phyloP scores from a whole-genome alignment of 495 filamentous ascomycete genomes.

The Evansstolkia leycettana region DNA sequence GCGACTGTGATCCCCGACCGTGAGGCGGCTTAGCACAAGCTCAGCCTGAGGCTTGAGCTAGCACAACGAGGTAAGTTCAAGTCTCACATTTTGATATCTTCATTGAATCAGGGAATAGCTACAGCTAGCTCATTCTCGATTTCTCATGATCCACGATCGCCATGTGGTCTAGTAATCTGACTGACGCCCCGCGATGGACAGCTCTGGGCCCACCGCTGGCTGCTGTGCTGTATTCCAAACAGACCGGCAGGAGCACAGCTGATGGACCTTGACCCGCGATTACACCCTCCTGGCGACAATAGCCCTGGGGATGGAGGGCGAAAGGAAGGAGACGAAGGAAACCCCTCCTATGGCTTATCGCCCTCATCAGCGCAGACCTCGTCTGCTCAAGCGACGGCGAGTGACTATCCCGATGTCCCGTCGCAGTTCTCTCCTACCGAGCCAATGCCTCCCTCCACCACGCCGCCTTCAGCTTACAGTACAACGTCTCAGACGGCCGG shows the following conservation, averaged over 20 bases:
- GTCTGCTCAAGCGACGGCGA: conserved; percentile 2
- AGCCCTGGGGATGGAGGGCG: conserved; percentile 6
- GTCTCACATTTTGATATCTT: not conserved
- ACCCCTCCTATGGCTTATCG: conserved; percentile 1
- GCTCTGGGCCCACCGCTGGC: conserved; percentile 1
- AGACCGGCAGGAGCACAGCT: not conserved
- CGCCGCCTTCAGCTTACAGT: not conserved
- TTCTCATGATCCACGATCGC: too few relatives aligned
- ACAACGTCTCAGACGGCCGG: not conserved
- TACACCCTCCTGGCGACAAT: conserved; percentile 9
- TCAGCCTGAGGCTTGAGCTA: too few relatives aligned
- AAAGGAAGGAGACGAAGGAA: not conserved
- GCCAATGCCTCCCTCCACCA: conserved; percentile 1
- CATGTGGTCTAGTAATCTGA: not conserved
- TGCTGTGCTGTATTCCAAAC: too few relatives aligned
- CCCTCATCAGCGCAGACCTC: conserved; percentile 5
- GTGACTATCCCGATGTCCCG: conserved; percentile 18
- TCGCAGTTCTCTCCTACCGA: conserved; percentile 7
- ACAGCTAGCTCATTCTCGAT: too few relatives aligned
- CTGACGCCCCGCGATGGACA: too few relatives aligned
- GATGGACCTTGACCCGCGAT: conserved; percentile 24
- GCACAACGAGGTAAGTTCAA: not conserved
- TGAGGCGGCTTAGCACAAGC: too few relatives aligned
- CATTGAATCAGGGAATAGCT: too few relatives aligned
- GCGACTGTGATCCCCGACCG: not conserved